Evolutionary conservation across 768 basidiomycete species (phyloP).

Genomic region (Paxillus rubicundulus): DNA sequence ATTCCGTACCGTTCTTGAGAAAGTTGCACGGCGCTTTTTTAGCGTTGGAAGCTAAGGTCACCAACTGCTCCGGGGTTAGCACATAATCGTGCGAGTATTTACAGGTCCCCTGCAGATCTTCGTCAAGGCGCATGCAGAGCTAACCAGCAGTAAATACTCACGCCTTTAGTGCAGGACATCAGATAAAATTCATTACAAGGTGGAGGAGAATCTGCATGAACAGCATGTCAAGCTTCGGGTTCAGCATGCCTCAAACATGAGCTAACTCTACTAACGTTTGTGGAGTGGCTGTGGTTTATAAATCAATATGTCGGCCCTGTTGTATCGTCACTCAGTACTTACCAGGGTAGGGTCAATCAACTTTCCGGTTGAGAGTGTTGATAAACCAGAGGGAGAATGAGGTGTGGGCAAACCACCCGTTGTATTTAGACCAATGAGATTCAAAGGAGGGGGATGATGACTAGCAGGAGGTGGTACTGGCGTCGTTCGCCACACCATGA

Average conservation of each 20-base stretch:
- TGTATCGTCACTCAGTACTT: constrained; percentile 17
- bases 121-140: constrained; percentile 12
- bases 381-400: constrained; percentile 50
- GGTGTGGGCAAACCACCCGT: constrained; percentile 67
- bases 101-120: constrained; percentile 52
- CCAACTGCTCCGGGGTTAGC: constrained; percentile 68
- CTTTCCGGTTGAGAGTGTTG: constrained; percentile 27
- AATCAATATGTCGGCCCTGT: constrained; percentile 6
- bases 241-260: not conserved
- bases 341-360: constrained; percentile 66
- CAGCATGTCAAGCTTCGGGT: constrained; percentile 1
- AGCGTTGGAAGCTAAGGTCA: constrained; percentile 68
- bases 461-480: constrained; percentile 23
- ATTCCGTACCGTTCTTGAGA: constrained; percentile 64
- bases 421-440: constrained; percentile 40
- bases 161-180: constrained; percentile 81
- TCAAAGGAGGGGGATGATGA: constrained; percentile 47
- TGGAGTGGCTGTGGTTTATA: constrained; percentile 57
- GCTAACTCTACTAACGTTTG: constrained; percentile 54
- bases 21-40: constrained; percentile 87
- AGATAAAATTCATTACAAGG: constrained; percentile 85
- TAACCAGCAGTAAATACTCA: constrained; percentile 25
- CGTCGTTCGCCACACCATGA: constrained; percentile 33
- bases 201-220: constrained; percentile 64
- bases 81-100: constrained; percentile 84